These are phyloP conservation scores for Camelina neglecta DNA, from an alignment of 345 rosid species.

Conservation along the genomic window DNA sequence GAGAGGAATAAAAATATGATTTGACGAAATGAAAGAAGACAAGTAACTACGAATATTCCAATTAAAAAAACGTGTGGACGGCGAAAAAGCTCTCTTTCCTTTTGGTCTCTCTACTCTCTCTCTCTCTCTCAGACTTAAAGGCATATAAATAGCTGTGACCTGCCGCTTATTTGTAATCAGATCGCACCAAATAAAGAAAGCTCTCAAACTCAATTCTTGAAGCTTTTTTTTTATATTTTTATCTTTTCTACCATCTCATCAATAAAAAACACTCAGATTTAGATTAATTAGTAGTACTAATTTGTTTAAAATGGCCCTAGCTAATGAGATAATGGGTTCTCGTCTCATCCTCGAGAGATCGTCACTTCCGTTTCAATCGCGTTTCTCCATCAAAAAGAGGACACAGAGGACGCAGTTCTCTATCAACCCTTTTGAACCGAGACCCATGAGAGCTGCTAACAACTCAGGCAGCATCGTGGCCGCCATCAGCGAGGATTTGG, in stretches of 20 bases:
- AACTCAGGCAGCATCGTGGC: constrained; percentile 44
- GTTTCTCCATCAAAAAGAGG: constrained; percentile 38
- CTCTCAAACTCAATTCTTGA: constrained; percentile 18
- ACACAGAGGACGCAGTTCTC: constrained; percentile 34
- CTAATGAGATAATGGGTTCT: constrained; percentile 66
- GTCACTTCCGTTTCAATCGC: constrained; percentile 42
- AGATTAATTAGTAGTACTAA: background rate
- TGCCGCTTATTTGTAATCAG: background rate
- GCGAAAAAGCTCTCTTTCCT: constrained; percentile 11
- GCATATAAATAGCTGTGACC: constrained; percentile 32
- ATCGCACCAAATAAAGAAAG: background rate
- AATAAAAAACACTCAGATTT: background rate
- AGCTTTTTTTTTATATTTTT: background rate
- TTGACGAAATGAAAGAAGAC: background rate
- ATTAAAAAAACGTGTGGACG: constrained; percentile 85
- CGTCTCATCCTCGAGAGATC: constrained; percentile 52
- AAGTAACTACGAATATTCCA: constrained; percentile 39
- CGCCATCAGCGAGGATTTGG: constrained; percentile 78
- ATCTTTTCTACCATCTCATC: constrained; percentile 6
- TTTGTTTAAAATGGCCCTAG: constrained; percentile 56
- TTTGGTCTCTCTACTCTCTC: background rate
- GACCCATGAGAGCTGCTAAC: constrained; percentile 24
- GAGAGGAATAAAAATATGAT: background rate
- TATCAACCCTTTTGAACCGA: constrained; percentile 41
- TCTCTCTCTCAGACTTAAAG: too few species aligned